A percentile compares a stretch with the other conserved stretches of the same genome.
phyloP scores from a whole-genome alignment of 192 early-diverging fungal species.

The Backusella tarrabulga region DNA sequence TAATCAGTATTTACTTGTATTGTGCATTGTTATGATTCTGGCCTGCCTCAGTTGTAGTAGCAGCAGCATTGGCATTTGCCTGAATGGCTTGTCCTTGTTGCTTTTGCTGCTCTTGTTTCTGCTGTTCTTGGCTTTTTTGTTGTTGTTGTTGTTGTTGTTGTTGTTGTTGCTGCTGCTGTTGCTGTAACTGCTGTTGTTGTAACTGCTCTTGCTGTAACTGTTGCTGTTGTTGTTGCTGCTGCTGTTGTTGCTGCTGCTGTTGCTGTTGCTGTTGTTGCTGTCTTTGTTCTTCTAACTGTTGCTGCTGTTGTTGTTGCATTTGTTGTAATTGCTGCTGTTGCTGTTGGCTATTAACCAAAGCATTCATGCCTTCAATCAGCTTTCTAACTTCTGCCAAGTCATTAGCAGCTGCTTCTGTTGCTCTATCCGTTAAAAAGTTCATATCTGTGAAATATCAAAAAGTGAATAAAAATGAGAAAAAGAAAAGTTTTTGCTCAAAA shows the following conservation, averaged over 20 bases:
- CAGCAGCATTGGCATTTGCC: neutral
- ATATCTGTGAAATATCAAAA: neutral
- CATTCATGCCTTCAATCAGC: slow-evolving; percentile 39
- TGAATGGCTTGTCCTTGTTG: neutral
- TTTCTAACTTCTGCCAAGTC: slow-evolving; percentile 40
- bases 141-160: neutral
- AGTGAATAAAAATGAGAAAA: neutral
- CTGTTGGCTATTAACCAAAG: slow-evolving; percentile 28
- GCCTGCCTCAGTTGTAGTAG: no score
- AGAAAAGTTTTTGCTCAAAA: neutral
- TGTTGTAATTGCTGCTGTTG: slow-evolving; percentile 31
- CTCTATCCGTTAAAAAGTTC: slow-evolving; percentile 17
- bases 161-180: neutral
- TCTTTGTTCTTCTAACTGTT: slow-evolving; percentile 1
- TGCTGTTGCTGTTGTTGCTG: neutral
- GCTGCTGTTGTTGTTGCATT: slow-evolving; percentile 15
- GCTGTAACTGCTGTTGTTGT: neutral
- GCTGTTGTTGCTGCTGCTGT: neutral
- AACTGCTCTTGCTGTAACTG: neutral
- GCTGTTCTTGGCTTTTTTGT: neutral
- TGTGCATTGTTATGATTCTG: neutral
- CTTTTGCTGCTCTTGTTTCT: neutral
- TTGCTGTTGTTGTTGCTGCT: neutral
- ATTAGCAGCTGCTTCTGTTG: slow-evolving; percentile 25
- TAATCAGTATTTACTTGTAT: neutral